phyloP scores from a whole-genome alignment of 306 rosid species.

The Argentina anserina region DNA sequence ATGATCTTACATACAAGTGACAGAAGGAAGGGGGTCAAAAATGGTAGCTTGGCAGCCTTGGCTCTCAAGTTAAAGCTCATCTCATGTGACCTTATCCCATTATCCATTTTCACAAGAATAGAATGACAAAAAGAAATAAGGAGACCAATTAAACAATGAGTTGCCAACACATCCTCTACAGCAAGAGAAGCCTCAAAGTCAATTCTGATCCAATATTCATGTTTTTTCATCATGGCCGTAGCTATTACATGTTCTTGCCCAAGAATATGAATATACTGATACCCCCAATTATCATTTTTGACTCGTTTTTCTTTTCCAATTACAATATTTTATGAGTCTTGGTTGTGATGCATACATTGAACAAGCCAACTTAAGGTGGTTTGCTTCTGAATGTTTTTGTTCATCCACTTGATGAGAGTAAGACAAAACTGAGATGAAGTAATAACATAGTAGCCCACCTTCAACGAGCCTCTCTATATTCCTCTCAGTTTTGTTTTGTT shows the following conservation, averaged over 20 bases:
- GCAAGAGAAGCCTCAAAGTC: background rate
- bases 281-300: background rate
- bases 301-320: no score
- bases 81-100: slow-evolving; percentile 16
- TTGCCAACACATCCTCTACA: background rate
- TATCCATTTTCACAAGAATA: slow-evolving; percentile 8
- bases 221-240: background rate
- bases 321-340: background rate
- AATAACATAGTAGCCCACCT: background rate
- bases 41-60: background rate
- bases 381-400: background rate
- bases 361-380: background rate
- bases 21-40: background rate
- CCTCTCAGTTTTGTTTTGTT: background rate
- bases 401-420: background rate
- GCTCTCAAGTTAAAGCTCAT: background rate
- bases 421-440: background rate
- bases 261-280: background rate
- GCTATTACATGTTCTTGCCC: background rate
- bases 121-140: background rate
- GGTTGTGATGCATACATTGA: background rate
- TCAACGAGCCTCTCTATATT: background rate
- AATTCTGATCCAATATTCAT: background rate
- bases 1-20: background rate
- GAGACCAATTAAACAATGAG: background rate